A percentile compares a stretch with the other conserved stretches of the same genome.
phyloP scores from a whole-genome alignment of 179 eudicot species.

The Amaranthus tricolor region DNA sequence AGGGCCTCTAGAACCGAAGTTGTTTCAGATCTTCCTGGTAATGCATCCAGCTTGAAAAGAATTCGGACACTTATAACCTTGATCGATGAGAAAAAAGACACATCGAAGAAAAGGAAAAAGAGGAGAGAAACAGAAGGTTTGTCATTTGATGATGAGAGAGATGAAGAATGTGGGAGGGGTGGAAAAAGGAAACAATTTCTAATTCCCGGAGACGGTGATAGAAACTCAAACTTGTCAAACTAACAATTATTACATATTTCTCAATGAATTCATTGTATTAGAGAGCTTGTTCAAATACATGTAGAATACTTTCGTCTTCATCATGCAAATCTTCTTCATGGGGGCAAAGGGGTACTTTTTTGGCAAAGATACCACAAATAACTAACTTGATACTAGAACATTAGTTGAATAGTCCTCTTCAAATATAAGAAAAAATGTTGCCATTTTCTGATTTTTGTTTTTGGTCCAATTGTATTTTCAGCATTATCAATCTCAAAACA shows the following conservation, averaged over 20 bases:
- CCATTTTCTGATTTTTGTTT: not conserved
- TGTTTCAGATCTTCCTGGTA: slow-evolving; percentile 30
- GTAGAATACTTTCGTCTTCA: slow-evolving; percentile 5
- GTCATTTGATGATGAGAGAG: slow-evolving; percentile 27
- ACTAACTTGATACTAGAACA: not conserved
- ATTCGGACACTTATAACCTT: slow-evolving; percentile 56
- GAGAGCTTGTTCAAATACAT: slow-evolving; percentile 11
- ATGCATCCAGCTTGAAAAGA: slow-evolving; percentile 41
- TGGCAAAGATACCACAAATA: not conserved
- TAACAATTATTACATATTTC: not conserved
- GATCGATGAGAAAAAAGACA: slow-evolving; percentile 74
- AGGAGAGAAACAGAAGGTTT: slow-evolving; percentile 47
- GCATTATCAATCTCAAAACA: not conserved
- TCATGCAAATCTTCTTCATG: too few species aligned
- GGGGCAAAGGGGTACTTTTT: slow-evolving; percentile 8
- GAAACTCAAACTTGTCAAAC: slow-evolving; percentile 11
- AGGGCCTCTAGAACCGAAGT: slow-evolving; percentile 19
- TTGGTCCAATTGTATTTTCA: not conserved
- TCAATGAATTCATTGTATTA: not conserved
- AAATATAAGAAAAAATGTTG: not conserved
- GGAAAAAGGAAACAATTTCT: slow-evolving; percentile 30
- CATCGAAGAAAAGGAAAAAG: slow-evolving; percentile 38
- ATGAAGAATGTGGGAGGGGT: slow-evolving; percentile 29
- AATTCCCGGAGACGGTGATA: slow-evolving; percentile 22
- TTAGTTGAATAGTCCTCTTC: not conserved